These are phyloP conservation scores for Silene vulgaris DNA, from an alignment of 179 eudicot genomes.

Conservation along the genomic window DNA sequence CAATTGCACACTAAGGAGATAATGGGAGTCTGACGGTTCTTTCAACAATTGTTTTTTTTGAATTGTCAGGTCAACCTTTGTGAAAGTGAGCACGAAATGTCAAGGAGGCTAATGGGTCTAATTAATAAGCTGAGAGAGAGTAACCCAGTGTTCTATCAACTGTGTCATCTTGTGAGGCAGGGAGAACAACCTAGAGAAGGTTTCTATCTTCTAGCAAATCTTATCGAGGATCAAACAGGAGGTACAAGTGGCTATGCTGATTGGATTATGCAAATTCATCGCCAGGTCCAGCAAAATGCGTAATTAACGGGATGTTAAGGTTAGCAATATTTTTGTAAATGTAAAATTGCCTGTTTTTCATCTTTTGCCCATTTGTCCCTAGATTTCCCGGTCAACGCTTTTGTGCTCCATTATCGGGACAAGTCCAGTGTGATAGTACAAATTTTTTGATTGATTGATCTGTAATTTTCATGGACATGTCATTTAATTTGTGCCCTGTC, in stretches of 20 bases:
- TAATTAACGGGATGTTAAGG: conserved; percentile 41
- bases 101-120: conserved; percentile 61
- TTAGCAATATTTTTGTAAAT: conserved; percentile 9
- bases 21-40: conserved; percentile 1
- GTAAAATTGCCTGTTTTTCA: conserved; percentile 10
- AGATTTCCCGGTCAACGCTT: neutral
- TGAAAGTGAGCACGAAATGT: conserved; percentile 61
- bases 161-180: conserved; percentile 85
- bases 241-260: conserved; percentile 70
- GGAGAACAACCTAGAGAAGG: conserved; percentile 98
- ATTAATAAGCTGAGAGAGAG: conserved; percentile 53
- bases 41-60: conserved; percentile 15
- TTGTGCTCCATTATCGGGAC: neutral
- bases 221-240: conserved; percentile 78
- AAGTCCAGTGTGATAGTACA: neutral
- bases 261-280: conserved; percentile 72
- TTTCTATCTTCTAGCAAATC: conserved; percentile 66
- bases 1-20: neutral
- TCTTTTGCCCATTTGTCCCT: neutral
- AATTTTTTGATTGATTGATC: conserved; percentile 2
- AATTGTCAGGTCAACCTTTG: conserved; percentile 47
- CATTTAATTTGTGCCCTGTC: neutral
- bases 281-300: conserved; percentile 82
- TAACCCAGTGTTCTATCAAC: conserved; percentile 70
- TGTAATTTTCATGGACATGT: neutral